Percentiles rank a stretch among this genome's conserved stretches.
Conservation (phyloP, 2,329 filamentous ascomycete genomes). For the Akanthomyces dipterigenus region DNA sequence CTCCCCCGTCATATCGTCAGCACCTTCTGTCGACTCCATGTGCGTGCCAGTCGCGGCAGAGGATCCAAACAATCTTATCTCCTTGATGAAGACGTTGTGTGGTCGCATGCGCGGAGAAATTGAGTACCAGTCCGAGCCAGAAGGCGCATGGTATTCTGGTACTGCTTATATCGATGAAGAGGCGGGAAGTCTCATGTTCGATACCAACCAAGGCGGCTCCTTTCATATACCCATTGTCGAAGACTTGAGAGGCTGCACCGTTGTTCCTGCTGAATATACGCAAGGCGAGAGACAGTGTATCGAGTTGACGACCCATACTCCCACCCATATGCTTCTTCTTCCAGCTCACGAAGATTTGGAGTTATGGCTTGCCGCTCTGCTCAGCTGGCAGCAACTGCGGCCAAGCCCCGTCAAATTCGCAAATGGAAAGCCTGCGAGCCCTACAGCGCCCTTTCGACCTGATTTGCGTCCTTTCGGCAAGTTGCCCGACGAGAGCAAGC, state of each 20-base stretch:
- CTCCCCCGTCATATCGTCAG: constrained; percentile 47
- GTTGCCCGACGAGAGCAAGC: constrained; percentile 26
- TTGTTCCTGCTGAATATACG: constrained; percentile 47
- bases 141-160: constrained; percentile 61
- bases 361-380: constrained; percentile 70
- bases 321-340: constrained; percentile 57
- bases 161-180: constrained; percentile 74
- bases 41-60: constrained; percentile 54
- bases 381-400: constrained; percentile 74
- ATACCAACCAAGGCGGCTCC: constrained; percentile 58
- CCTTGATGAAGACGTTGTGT: constrained; percentile 70
- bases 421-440: constrained; percentile 31
- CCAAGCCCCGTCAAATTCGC: constrained; percentile 50
- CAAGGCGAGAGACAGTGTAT: constrained; percentile 43
- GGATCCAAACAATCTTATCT: constrained; percentile 64
- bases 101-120: constrained; percentile 75
- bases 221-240: constrained; percentile 62
- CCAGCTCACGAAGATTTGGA: constrained; percentile 64
- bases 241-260: constrained; percentile 67
- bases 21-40: constrained; percentile 54
- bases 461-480: constrained; percentile 37
- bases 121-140: constrained; percentile 59
- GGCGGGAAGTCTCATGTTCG: constrained; percentile 66
- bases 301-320: constrained; percentile 47
- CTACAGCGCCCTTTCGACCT: constrained; percentile 30